Evolutionary conservation across 805 yeast species (phyloP).

Genomic region (Wickerhamiella kurtzmanii): DNA sequence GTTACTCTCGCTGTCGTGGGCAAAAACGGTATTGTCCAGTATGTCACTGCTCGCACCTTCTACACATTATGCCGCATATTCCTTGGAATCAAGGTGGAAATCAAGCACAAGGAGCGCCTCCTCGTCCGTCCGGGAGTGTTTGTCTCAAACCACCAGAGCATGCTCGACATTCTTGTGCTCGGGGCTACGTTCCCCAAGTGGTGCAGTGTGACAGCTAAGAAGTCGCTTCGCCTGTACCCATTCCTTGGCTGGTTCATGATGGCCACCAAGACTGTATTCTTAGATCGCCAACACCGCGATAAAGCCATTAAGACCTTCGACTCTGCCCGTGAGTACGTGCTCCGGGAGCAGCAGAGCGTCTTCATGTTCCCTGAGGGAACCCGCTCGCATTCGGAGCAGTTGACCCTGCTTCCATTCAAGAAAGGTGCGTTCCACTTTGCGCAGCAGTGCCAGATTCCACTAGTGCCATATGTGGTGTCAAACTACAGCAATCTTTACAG

Average conservation of each 20-base stretch:
- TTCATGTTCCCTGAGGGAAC: slow-evolving; percentile 98
- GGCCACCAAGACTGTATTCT: slow-evolving; percentile 77
- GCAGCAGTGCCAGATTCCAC: slow-evolving; percentile 77
- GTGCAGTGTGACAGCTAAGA: slow-evolving; percentile 86
- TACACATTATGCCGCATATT: slow-evolving; percentile 45
- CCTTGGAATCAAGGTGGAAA: slow-evolving; percentile 56
- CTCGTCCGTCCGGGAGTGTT: slow-evolving; percentile 56
- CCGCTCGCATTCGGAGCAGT: slow-evolving; percentile 58
- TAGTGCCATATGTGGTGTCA: slow-evolving; percentile 76
- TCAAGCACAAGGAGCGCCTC: slow-evolving; percentile 37
- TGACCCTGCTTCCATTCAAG: slow-evolving; percentile 74
- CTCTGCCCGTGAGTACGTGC: slow-evolving; percentile 50
- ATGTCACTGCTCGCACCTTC: slow-evolving; percentile 77
- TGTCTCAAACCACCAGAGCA: slow-evolving; percentile 83
- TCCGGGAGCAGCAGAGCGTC: slow-evolving; percentile 52
- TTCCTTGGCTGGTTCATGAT: slow-evolving; percentile 95
- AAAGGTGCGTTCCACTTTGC: slow-evolving; percentile 98
- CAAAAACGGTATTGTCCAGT: slow-evolving; percentile 70
- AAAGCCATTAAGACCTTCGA: slow-evolving; percentile 66
- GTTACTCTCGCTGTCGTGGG: slow-evolving; percentile 51
- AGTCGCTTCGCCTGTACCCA: slow-evolving; percentile 70
- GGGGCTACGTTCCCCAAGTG: slow-evolving; percentile 79
- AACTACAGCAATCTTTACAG: slow-evolving; percentile 69
- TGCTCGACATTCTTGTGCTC: slow-evolving; percentile 66
- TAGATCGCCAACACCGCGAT: slow-evolving; percentile 67